These are phyloP conservation scores for Salvia splendens DNA, from an alignment of 257 asterid genomes.

Conservation along the genomic window DNA sequence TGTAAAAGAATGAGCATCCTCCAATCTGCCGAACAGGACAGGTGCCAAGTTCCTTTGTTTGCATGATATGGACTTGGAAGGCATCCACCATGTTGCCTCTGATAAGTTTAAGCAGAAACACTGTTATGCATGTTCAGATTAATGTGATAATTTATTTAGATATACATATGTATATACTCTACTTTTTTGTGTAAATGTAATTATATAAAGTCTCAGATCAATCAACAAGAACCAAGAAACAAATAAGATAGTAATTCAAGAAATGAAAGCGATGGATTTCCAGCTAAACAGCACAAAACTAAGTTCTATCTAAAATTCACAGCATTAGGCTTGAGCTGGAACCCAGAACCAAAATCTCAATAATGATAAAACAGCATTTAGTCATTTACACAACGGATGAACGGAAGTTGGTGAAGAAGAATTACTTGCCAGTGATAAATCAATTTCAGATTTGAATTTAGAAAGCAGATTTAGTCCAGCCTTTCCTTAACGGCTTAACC, in stretches of 20 bases:
- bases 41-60: constrained; percentile 98
- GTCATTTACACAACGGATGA: not conserved
- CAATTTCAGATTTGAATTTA: constrained; percentile 15
- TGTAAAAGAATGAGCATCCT: constrained; percentile 98
- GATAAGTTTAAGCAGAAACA: constrained; percentile 32
- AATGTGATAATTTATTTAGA: not conserved
- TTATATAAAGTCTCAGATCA: not conserved
- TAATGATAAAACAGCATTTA: constrained; percentile 18
- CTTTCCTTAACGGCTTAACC: constrained; percentile 4
- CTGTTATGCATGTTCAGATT: constrained; percentile 25
- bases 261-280: constrained; percentile 4
- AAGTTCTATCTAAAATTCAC: constrained; percentile 4
- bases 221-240: constrained; percentile 19
- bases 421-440: not conserved
- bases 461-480: constrained; percentile 1
- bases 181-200: not conserved
- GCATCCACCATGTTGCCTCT: constrained; percentile 99
- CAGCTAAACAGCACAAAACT: not conserved
- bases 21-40: constrained; percentile 99
- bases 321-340: not conserved
- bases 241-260: not conserved
- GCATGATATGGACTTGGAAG: constrained; percentile 95
- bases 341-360: constrained; percentile 10
- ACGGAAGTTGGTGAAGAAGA: constrained; percentile 11
- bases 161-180: not conserved